A percentile compares a stretch with the other conserved stretches of the same genome.
phyloP scores from a whole-genome alignment of 352 stramenopile genomes.

The Globisporangium cystogenes region DNA sequence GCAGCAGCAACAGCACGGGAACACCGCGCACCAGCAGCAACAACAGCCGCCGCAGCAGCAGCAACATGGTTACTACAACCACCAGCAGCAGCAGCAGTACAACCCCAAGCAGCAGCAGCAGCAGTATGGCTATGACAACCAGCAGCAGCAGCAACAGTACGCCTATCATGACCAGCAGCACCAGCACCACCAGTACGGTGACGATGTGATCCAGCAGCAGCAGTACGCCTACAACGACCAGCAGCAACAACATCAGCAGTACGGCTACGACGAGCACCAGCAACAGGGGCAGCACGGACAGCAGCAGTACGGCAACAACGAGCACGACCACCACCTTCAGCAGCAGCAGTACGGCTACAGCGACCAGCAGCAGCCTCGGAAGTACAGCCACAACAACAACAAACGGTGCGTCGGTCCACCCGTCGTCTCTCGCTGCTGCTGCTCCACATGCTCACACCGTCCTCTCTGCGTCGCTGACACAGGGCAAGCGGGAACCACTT shows the following conservation, averaged over 20 bases:
- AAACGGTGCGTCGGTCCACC: slow-evolving; percentile 12
- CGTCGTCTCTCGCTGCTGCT: too few relatives aligned
- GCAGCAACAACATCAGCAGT: slow-evolving; percentile 11
- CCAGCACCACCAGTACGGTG: background rate
- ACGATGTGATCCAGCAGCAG: background rate
- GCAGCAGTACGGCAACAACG: background rate
- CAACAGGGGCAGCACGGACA: too few relatives aligned
- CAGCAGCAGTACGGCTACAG: slow-evolving; percentile 9
- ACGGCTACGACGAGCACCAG: slow-evolving; percentile 10
- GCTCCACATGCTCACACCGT: background rate
- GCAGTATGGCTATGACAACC: slow-evolving; percentile 11
- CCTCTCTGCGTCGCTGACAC: background rate
- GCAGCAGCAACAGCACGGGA: slow-evolving; percentile 16
- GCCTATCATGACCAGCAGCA: background rate
- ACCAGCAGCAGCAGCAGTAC: slow-evolving; percentile 9
- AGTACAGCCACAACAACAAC: slow-evolving; percentile 6
- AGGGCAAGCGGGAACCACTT: slow-evolving; percentile 3
- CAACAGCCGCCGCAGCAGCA: slow-evolving; percentile 11
- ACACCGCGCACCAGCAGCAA: slow-evolving; percentile 11
- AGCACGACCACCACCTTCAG: background rate
- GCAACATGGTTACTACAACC: background rate
- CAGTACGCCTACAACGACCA: background rate
- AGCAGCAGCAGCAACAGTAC: slow-evolving; percentile 24
- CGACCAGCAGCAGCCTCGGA: slow-evolving; percentile 5
- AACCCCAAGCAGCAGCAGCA: slow-evolving; percentile 10